Conservation (phyloP, 768 basidiomycete species). For the Trametes punicea region DNA sequence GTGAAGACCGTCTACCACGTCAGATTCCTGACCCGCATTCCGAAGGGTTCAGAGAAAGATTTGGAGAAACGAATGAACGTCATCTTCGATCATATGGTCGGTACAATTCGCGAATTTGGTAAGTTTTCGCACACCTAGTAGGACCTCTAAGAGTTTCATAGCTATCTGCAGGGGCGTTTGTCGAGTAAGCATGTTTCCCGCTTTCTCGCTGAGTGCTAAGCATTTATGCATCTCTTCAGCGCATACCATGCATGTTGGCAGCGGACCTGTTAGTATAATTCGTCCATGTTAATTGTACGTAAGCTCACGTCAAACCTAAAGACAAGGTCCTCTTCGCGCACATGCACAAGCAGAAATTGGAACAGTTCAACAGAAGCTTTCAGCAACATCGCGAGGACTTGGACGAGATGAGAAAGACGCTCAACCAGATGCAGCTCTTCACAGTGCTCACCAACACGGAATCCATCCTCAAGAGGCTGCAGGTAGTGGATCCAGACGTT, state of each 20-base stretch:
- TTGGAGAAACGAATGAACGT: neutral
- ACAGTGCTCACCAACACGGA: neutral
- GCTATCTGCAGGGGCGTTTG: neutral
- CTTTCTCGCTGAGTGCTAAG: neutral
- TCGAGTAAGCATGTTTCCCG: neutral
- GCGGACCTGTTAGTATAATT: neutral
- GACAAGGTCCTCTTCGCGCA: conserved; percentile 2
- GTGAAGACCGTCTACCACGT: conserved; percentile 6
- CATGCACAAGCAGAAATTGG: neutral
- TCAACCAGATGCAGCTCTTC: neutral
- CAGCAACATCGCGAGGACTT: neutral
- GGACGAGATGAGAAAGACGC: neutral
- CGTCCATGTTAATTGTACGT: neutral
- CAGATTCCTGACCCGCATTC: neutral
- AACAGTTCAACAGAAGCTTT: neutral
- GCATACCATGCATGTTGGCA: conserved; percentile 5
- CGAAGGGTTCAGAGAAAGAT: neutral
- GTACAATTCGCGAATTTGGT: conserved; percentile 1
- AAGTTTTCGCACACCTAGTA: neutral
- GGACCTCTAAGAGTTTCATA: neutral
- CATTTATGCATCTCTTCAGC: neutral
- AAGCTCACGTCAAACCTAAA: neutral
- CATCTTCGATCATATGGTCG: neutral
- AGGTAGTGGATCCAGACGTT: neutral
- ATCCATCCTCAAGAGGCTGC: neutral